Base-by-base conservation (phyloP, 208 protist genomes). In the Phytomonas serpens region DNA sequence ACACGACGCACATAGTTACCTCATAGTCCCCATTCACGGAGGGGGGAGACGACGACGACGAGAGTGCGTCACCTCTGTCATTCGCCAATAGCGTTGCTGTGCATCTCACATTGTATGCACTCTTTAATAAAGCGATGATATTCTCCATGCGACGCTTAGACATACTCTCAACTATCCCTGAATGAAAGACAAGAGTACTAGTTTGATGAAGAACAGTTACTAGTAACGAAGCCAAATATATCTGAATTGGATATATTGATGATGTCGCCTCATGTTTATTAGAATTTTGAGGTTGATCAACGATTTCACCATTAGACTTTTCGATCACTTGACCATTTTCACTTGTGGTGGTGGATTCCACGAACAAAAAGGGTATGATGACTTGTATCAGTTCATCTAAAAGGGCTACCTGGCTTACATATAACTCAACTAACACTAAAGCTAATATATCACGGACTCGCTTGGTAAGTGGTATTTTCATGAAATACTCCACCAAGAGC, bases 141-240 rank as follows among this genome's bases (percentile, higher is more conserved):
- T 19, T 27, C 1, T 57, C 27, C 11, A 57, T 57, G 5, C 47
- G 47, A 57, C 47, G 19, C 47, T 57, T 57, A 57, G 16, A 57
- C 47, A 57, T 19, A 27, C 47, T 57, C 7, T 57, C 19, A 19
- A 27, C 47, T 27, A 57, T 9, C 19, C 19, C 7, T 57, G 19
- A 57, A 57, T 57, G 2, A 19, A 57, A 47, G 27, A 9, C 61
- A 40, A 76, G 27, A 30, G 73, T 4, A 61, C 61, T 31, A 61
- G 57, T n/a, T 52, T 67, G 36, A 64, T 71, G 70, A 69, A 81
- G 73, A n/a, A 67, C 77, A 1, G 40, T 70, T 10, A 80, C 64
- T 42, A 87, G 61, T 31, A 84, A 40, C 0, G 67, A 70, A 31
- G 79, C 78, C 27, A 84, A 74, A 57, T 87, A 73, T n/a, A 84